These are phyloP conservation scores for Blastomyces gilchristii DNA, from an alignment of 2,329 filamentous ascomycete species.

Conservation along the genomic window DNA sequence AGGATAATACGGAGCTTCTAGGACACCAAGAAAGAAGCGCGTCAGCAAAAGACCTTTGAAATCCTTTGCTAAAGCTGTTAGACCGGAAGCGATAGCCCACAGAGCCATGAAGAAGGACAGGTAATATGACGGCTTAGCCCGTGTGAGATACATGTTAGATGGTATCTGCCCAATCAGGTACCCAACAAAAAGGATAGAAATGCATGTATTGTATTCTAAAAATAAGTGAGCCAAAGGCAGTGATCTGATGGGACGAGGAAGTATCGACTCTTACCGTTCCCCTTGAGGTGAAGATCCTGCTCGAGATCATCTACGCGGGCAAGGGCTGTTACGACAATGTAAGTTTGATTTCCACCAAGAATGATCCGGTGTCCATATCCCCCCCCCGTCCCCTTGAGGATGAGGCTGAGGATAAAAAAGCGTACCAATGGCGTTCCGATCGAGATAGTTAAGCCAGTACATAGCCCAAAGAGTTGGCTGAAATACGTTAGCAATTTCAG, in stretches of 20 bases:
- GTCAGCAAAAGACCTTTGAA: constrained; percentile 32
- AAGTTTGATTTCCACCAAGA: background rate
- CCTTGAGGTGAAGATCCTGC: background rate
- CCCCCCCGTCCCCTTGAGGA: background rate
- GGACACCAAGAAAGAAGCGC: constrained; percentile 30
- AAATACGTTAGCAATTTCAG: background rate
- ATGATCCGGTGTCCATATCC: background rate
- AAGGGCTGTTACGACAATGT: background rate
- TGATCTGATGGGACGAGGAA: no score
- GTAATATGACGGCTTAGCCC: constrained; percentile 34
- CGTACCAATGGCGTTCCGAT: background rate
- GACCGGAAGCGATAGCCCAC: constrained; percentile 24
- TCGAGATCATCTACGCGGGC: background rate
- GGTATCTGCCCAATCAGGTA: constrained; percentile 5
- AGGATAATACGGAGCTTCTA: constrained; percentile 43
- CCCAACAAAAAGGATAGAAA: background rate
- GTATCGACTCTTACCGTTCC: background rate
- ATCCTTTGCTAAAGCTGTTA: constrained; percentile 27
- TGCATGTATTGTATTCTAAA: constrained; percentile 1
- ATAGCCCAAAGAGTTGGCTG: constrained; percentile 3
- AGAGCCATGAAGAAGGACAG: constrained; percentile 28
- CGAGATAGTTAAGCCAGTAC: constrained; percentile 3
- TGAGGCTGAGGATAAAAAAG: background rate
- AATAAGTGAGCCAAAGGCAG: background rate
- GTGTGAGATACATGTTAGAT: constrained; percentile 25